Base-by-base conservation (phyloP, 306 rosid genomes). In the Lagenaria siceraria region DNA sequence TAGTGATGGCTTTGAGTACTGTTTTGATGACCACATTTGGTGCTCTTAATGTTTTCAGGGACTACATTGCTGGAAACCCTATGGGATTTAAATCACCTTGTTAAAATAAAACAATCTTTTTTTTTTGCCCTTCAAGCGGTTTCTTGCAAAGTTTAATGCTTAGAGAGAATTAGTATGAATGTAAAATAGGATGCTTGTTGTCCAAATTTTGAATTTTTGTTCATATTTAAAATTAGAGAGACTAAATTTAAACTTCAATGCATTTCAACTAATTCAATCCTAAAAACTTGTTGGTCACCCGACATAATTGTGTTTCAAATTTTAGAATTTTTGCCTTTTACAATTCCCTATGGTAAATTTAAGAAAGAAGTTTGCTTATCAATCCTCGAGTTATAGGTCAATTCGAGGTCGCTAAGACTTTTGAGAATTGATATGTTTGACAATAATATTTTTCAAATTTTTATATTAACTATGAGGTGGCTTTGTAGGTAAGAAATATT, bases 31-130 rank as follows among this genome's bases (percentile, higher is more conserved):
- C 97, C n/a, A 83, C 80, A 85, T 89, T 84, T 64, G 95, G 98
- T 43, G 93, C 84, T 66, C 77, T 89, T 15, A 81, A 87, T 69
- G 87, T 88, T 54, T 89, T 91, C 90, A 84, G 85, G 12, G 87
- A 84, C 72, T 88, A 87, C 65, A 65, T 4, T 42, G 85, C 93
- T 46, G 96, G 97, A 77, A 82, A 78, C 77, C 83, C 82, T 74
- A 94, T 90, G 97, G 97, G 98, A 4, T 90, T 94, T 83, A 94
- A 89, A 84, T 77, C 51, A 53, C 97, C 96, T 64, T 91, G 97
- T 83, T 91, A 18, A 52, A 52, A 52, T 3, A 76, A 75, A 27
- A 66, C 52, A 56, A 52, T 70, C 74, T 6, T 81, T 52, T 80
- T 18, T 9, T 14, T 7, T 7, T 17, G n/a, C n/a, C 15, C 0